Evolutionary conservation across 1,284 basidiomycete genomes (phyloP), one percentile per base, ranked within the genome.

Genomic region (Cystobasidiaceae sp.): DNA sequence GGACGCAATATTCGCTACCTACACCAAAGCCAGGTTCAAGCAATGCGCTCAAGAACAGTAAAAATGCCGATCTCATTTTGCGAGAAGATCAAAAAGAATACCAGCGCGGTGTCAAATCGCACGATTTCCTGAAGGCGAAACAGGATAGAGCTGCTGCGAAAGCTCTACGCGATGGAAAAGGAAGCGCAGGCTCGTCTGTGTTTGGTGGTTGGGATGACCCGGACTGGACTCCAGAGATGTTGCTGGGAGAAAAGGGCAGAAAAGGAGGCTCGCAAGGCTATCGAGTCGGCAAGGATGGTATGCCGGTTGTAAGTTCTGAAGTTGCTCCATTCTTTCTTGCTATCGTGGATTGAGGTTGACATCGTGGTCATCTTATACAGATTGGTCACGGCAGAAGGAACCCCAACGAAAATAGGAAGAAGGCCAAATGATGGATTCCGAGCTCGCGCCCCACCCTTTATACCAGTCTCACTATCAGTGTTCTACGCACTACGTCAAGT

Each of bases 1-100:
- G 96, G 17, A 94, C 92, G 9, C 88, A 88, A 73, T 98, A 90
- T 78, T 86, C 91, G 21, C 93, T 99, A 69, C 94, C 96, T 3
- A 82, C 87, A 45, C 91, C 96, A 23, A 94, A 93, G 75, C 81
- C 88, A 41, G 93, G 94, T 51, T 86, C 87, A 43, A 86, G 69
- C 23, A 71, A 65, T 27, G 49, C 49, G 34, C 52, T 48, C 30
- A 57, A 46, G 59, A 63, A 66, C 30, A 48, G 63, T 3, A 68
- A 68, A 4, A 67, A 71, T 34, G 56, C 76, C 8, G 79, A 89
- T 3, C 78, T 93, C 49, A 87, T 97, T 67, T 78, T 96, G 69
- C 82, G 93, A 33, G 93, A 96, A 77, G 93, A 97, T 77, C 92
- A 97, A 76, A 76, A 82, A 34, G 88, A 90, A 75, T 97, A 88